phyloP scores from a whole-genome alignment of 1,284 basidiomycete species.

The Volvariella surrecta region DNA sequence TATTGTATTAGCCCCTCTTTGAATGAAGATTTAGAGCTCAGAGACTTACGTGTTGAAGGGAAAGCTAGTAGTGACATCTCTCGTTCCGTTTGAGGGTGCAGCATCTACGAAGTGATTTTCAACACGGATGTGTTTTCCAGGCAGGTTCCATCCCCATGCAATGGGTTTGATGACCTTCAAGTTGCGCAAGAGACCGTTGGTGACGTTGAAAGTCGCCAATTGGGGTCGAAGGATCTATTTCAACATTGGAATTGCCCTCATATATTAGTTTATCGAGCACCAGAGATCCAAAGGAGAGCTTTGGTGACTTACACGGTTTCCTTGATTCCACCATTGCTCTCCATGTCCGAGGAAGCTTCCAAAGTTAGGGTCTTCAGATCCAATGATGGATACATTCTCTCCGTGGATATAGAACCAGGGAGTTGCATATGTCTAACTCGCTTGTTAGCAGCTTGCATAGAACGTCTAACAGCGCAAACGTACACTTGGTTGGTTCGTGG shows the following conservation, averaged over 20 bases:
- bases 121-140: slow-evolving; percentile 34
- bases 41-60: slow-evolving; percentile 37
- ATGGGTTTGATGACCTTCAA: slow-evolving; percentile 41
- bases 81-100: slow-evolving; percentile 28
- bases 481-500: slow-evolving; percentile 24
- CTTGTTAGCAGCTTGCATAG: neutral
- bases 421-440: slow-evolving; percentile 27
- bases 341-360: slow-evolving; percentile 34
- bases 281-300: neutral
- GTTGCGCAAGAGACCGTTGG: slow-evolving; percentile 28
- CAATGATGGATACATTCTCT: slow-evolving; percentile 26
- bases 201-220: slow-evolving; percentile 37
- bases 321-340: slow-evolving; percentile 40
- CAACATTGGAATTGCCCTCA: neutral
- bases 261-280: neutral
- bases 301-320: slow-evolving; percentile 25
- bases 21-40: too few relatives aligned
- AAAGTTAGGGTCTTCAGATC: slow-evolving; percentile 25
- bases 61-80: slow-evolving; percentile 29
- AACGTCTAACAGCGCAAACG: slow-evolving; percentile 8
- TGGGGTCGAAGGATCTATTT: slow-evolving; percentile 33
- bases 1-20: neutral
- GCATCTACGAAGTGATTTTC: slow-evolving; percentile 38
- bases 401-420: slow-evolving; percentile 36
- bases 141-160: slow-evolving; percentile 38